These are phyloP conservation scores for Aspergillus coremiiformis DNA, from an alignment of 495 filamentous ascomycete species.

Conservation along the genomic window DNA sequence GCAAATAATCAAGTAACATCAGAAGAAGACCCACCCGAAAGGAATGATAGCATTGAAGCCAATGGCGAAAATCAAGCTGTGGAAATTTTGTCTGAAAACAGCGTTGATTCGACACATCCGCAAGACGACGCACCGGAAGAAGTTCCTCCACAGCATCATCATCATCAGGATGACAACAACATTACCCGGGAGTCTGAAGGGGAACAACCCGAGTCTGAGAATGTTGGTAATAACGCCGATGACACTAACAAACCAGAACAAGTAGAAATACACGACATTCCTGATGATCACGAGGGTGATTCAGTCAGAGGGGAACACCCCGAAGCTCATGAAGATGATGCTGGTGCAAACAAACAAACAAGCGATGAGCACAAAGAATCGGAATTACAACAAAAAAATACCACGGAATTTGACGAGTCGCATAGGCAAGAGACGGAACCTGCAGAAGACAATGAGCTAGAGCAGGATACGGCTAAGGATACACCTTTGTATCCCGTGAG, in stretches of 20 bases:
- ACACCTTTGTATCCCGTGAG: constrained; percentile 43
- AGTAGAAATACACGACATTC: background rate
- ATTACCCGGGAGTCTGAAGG: constrained; percentile 1
- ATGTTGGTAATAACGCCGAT: constrained; percentile 11
- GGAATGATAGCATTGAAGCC: constrained; percentile 6
- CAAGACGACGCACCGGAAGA: background rate
- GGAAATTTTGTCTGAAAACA: constrained; percentile 6
- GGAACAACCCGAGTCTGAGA: background rate
- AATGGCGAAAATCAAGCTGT: background rate
- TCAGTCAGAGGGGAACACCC: background rate
- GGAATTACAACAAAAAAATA: constrained; percentile 7
- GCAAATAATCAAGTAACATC: constrained; percentile 9
- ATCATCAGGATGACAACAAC: constrained; percentile 13
- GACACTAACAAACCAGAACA: constrained; percentile 22
- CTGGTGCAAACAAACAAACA: constrained; percentile 1
- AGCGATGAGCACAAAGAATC: constrained; percentile 1
- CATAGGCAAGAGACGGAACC: constrained; percentile 7
- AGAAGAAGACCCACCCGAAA: background rate
- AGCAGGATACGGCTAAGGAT: constrained; percentile 2
- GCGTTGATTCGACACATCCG: background rate
- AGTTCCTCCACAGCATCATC: constrained; percentile 14
- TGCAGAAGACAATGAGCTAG: constrained; percentile 1
- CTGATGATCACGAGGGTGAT: background rate
- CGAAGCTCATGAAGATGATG: constrained; percentile 9
- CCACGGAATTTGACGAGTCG: constrained; percentile 3